Evolutionary conservation across 306 rosid genomes (phyloP).

Genomic region (Castanopsis chinensis): DNA sequence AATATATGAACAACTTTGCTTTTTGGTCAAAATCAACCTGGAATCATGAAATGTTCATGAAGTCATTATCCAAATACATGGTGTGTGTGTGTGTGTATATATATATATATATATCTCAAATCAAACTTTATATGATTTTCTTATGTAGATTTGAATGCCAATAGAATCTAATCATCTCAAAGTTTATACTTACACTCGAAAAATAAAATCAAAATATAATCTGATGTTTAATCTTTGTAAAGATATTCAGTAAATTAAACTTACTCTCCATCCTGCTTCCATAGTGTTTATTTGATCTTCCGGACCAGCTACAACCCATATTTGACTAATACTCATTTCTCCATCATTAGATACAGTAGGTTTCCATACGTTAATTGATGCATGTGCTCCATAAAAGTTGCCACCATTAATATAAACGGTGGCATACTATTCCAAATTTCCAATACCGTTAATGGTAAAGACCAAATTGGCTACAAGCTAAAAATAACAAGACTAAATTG

Average conservation of each 20-base stretch:
- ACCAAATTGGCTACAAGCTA: too few species aligned
- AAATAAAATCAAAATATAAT: too few species aligned
- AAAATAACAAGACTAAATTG: too few species aligned
- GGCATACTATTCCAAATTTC: conserved; percentile 9
- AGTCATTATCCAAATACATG: background rate
- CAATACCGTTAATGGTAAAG: too few species aligned
- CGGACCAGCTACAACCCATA: conserved; percentile 7
- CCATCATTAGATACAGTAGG: background rate
- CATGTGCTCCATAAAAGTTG: conserved; percentile 7
- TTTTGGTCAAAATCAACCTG: background rate
- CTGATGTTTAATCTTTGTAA: background rate
- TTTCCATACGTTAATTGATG: conserved; percentile 17
- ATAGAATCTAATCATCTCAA: too few species aligned
- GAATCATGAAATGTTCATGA: background rate
- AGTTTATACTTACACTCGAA: too few species aligned
- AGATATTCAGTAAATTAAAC: background rate
- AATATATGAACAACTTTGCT: conserved; percentile 13
- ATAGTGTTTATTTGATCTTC: background rate
- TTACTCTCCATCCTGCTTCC: conserved; percentile 30
- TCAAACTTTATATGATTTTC: too few species aligned
- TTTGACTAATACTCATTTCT: conserved; percentile 19
- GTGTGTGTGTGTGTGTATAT: background rate
- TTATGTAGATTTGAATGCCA: background rate
- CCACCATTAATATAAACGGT: background rate
- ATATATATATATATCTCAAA: too few species aligned